These are phyloP conservation scores for Carex cristatella DNA, from an alignment of 176 grass and related monocot species.

Conservation along the genomic window DNA sequence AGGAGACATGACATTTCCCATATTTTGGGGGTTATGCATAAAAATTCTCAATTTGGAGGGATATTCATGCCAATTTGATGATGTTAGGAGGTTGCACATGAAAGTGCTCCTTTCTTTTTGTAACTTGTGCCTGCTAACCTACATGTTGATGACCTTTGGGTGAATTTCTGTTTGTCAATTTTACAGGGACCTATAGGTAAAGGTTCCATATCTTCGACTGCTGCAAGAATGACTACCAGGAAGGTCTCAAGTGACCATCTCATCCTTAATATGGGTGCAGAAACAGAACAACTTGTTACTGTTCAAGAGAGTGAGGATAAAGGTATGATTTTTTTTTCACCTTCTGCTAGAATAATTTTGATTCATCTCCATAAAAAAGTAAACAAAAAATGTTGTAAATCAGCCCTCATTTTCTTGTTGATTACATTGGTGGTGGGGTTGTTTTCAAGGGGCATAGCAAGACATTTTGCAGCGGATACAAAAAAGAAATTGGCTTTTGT, in stretches of 20 bases:
- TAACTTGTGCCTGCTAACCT: neutral
- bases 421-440: neutral
- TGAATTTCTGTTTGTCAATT: conserved; percentile 14
- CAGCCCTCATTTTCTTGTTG: neutral
- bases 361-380: neutral
- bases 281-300: conserved; percentile 64
- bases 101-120: neutral
- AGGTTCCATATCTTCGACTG: conserved; percentile 40
- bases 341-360: neutral
- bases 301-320: conserved; percentile 70
- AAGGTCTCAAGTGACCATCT: conserved; percentile 94
- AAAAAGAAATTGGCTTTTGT: neutral
- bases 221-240: conserved; percentile 52
- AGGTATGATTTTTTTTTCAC: conserved; percentile 33
- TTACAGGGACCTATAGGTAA: conserved; percentile 65
- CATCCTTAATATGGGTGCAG: conserved; percentile 69
- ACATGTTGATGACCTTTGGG: neutral
- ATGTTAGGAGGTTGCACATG: neutral
- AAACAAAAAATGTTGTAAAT: neutral
- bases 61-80: neutral
- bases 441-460: neutral
- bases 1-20: neutral
- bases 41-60: neutral
- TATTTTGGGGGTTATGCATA: neutral
- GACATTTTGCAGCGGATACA: neutral